Evolutionary conservation across 768 basidiomycete genomes (phyloP).

Genomic region (Paxillus involutus): DNA sequence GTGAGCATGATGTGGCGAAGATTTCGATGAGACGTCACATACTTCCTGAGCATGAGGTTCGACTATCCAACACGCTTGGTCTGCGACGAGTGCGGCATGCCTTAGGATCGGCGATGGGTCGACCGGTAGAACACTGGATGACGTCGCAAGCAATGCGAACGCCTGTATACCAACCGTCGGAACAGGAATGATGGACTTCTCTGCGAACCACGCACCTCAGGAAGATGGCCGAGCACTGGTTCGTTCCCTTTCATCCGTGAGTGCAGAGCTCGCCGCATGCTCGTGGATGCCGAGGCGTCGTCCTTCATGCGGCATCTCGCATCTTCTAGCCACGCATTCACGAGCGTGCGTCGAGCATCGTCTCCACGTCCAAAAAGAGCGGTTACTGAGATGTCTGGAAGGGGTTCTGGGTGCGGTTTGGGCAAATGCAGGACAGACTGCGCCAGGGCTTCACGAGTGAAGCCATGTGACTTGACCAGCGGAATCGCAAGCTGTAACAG

Average conservation of each 20-base stretch:
- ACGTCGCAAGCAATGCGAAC: constrained; percentile 64
- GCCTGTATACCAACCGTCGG: constrained; percentile 48
- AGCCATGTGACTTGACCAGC: constrained; percentile 65
- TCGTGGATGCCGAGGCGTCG: constrained; percentile 17
- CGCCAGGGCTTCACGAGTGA: constrained; percentile 70
- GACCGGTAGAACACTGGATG: constrained; percentile 47
- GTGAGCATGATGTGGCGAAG: background rate
- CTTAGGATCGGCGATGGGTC: constrained; percentile 60
- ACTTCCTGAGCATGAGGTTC: constrained; percentile 61
- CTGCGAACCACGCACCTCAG: constrained; percentile 52
- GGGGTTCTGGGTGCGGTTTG: constrained; percentile 51
- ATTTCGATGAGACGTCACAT: constrained; percentile 14
- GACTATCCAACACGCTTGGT: constrained; percentile 64
- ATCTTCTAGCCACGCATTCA: constrained; percentile 74
- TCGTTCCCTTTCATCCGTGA: constrained; percentile 65
- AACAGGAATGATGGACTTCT: background rate
- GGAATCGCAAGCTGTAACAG: constrained; percentile 65
- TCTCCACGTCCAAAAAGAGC: constrained; percentile 74
- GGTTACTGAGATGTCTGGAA: constrained; percentile 69
- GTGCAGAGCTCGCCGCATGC: constrained; percentile 52
- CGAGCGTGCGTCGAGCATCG: constrained; percentile 59
- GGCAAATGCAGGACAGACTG: constrained; percentile 58
- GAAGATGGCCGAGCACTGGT: constrained; percentile 60
- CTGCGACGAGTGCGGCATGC: constrained; percentile 63
- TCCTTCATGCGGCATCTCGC: constrained; percentile 53